Conservation (phyloP, 441 rosid genomes). For the Gossypium trilobum region DNA sequence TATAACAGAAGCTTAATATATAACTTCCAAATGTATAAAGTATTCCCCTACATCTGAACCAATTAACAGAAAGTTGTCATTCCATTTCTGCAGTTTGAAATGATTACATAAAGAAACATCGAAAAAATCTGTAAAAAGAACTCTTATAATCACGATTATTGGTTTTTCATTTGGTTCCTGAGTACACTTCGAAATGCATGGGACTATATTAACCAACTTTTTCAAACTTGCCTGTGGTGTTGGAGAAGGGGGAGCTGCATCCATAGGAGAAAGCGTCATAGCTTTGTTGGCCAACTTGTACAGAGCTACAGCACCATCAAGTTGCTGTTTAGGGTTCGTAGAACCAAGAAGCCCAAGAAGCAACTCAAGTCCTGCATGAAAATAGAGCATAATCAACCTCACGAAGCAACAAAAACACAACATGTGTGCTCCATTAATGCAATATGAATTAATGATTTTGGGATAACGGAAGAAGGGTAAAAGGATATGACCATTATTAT, state of each 20-base stretch:
- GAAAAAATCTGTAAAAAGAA: neutral
- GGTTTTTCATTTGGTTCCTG: neutral
- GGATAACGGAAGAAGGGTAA: neutral
- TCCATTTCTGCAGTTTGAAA: neutral
- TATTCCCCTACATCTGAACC: neutral
- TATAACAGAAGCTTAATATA: neutral
- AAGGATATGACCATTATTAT: conserved; percentile 44
- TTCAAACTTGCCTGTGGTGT: conserved; percentile 64
- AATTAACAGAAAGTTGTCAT: neutral
- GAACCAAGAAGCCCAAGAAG: conserved; percentile 84
- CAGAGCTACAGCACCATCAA: conserved; percentile 88
- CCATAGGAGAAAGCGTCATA: conserved; percentile 70
- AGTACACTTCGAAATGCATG: neutral
- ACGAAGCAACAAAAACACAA: conserved; percentile 16
- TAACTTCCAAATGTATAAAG: neutral
- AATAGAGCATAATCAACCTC: conserved; percentile 14
- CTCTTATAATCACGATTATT: neutral
- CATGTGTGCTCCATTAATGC: conserved; percentile 6
- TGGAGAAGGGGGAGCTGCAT: conserved; percentile 96
- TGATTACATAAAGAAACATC: neutral
- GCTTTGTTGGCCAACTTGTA: conserved; percentile 77
- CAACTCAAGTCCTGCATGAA: conserved; percentile 68
- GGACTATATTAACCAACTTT: neutral
- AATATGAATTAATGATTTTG: neutral
- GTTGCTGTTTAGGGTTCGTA: conserved; percentile 61